Conservation (phyloP, 2,329 filamentous ascomycete species). For the Claviceps monticola region DNA sequence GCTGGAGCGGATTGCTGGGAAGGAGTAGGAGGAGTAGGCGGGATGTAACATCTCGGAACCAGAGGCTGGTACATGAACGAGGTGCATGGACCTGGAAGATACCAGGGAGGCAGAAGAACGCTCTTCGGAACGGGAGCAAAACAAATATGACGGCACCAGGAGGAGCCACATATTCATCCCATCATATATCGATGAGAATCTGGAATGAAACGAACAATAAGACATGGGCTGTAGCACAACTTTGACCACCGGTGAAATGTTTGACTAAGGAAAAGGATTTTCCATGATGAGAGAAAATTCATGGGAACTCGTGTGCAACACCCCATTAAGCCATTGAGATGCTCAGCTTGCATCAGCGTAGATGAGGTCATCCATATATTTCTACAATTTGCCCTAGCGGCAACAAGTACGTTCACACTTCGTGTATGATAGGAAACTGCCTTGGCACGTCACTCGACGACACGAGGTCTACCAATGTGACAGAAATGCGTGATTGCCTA, state of each 20-base stretch:
- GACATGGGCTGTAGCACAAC: conserved; percentile 16
- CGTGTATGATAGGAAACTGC: not conserved
- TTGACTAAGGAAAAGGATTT: not conserved
- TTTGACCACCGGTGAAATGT: conserved; percentile 8
- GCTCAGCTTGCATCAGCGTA: not conserved
- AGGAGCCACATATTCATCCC: conserved; percentile 51
- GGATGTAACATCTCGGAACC: conserved; percentile 14
- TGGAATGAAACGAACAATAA: conserved; percentile 9
- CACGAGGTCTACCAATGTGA: not conserved
- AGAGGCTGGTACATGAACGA: conserved; percentile 24
- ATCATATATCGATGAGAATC: conserved; percentile 41
- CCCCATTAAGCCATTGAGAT: not conserved
- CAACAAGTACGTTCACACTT: not conserved
- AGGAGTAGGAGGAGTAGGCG: conserved; percentile 12
- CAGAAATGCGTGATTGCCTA: conserved; percentile 23
- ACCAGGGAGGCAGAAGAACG: conserved; percentile 23
- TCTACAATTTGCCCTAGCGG: no score
- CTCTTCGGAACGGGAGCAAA: no score
- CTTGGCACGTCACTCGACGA: not conserved
- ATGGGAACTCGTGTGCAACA: no score
- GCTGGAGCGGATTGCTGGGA: conserved; percentile 17
- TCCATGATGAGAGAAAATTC: no score
- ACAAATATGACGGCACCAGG: conserved; percentile 17
- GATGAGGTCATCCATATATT: not conserved
- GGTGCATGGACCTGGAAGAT: conserved; percentile 21